A percentile compares a stretch with the other conserved stretches of the same genome.
Evolutionary conservation across 2,329 filamentous ascomycete genomes (phyloP).

Genomic region (Blastomyces parvus): DNA sequence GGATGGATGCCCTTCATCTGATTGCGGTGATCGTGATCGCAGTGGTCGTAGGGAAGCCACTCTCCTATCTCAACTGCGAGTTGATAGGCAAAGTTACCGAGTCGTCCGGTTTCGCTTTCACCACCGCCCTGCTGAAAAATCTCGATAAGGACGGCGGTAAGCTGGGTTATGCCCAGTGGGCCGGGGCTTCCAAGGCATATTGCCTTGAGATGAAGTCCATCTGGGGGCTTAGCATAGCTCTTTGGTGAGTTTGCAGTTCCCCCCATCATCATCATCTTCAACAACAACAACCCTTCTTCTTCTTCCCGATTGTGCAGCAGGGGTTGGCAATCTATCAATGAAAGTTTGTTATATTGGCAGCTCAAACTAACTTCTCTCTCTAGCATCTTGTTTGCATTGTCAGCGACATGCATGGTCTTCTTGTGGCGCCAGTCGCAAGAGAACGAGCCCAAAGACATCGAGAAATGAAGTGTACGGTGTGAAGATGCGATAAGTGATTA

Average conservation of each 20-base stretch:
- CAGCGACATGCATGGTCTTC: conserved; percentile 48
- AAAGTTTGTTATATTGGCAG: conserved; percentile 56
- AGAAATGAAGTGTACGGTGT: conserved; percentile 29
- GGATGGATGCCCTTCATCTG: conserved; percentile 58
- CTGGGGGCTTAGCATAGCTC: conserved; percentile 74
- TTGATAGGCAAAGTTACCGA: conserved; percentile 41
- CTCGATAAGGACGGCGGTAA: conserved; percentile 43
- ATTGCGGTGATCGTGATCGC: conserved; percentile 70
- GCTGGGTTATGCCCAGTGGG: conserved; percentile 46
- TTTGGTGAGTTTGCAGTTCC: conserved; percentile 47
- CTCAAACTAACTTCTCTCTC: not conserved
- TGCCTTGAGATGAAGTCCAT: conserved; percentile 80
- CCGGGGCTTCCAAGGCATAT: conserved; percentile 52
- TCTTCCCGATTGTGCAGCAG: too few relatives aligned
- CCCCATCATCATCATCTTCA: too few relatives aligned
- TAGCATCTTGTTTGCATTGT: conserved; percentile 50
- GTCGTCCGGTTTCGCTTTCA: conserved; percentile 46
- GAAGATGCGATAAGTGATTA: not conserved
- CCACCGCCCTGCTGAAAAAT: conserved; percentile 44
- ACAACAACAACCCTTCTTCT: too few relatives aligned
- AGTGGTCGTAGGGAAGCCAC: conserved; percentile 66
- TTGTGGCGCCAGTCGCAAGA: conserved; percentile 54
- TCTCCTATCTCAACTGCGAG: conserved; percentile 67
- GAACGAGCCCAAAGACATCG: conserved; percentile 40
- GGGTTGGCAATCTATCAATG: conserved; percentile 4